Conservation (phyloP, 1,284 basidiomycete species). For the Psilocybe mexicana region DNA sequence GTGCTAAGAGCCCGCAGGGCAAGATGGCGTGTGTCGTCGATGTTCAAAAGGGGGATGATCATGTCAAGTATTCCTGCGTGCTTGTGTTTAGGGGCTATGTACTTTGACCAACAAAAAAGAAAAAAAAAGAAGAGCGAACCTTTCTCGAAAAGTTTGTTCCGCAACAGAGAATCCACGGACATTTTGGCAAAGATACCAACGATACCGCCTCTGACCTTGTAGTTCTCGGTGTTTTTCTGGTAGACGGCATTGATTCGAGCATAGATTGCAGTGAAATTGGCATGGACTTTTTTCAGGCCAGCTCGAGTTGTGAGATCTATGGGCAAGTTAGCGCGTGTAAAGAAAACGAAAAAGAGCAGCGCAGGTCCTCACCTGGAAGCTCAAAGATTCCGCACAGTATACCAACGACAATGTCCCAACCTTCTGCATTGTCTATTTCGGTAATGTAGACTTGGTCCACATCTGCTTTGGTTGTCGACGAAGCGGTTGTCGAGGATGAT, state of each 20-base stretch:
- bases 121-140: constrained; percentile 35
- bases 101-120: background rate
- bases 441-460: constrained; percentile 31
- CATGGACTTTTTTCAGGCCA: constrained; percentile 63
- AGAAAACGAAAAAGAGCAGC: background rate
- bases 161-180: constrained; percentile 57
- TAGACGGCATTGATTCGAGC: constrained; percentile 48
- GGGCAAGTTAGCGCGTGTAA: background rate
- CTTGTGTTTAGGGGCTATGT: no score
- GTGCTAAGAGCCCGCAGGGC: constrained; percentile 55
- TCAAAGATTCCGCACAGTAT: constrained; percentile 50
- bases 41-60: constrained; percentile 52
- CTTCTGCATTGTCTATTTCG: constrained; percentile 49
- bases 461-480: background rate
- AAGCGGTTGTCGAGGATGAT: background rate
- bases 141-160: constrained; percentile 56
- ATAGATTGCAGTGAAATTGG: constrained; percentile 53
- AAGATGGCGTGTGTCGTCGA: constrained; percentile 46
- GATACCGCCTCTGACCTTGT: constrained; percentile 51
- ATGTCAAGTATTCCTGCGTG: constrained; percentile 51
- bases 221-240: constrained; percentile 35
- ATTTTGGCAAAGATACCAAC: constrained; percentile 64
- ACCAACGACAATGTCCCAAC: constrained; percentile 49
- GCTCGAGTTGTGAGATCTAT: constrained; percentile 54
- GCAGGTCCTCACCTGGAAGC: constrained; percentile 47